These are phyloP conservation scores for Didymella segeticola DNA, from an alignment of 2,329 filamentous ascomycete species.

Conservation along the genomic window DNA sequence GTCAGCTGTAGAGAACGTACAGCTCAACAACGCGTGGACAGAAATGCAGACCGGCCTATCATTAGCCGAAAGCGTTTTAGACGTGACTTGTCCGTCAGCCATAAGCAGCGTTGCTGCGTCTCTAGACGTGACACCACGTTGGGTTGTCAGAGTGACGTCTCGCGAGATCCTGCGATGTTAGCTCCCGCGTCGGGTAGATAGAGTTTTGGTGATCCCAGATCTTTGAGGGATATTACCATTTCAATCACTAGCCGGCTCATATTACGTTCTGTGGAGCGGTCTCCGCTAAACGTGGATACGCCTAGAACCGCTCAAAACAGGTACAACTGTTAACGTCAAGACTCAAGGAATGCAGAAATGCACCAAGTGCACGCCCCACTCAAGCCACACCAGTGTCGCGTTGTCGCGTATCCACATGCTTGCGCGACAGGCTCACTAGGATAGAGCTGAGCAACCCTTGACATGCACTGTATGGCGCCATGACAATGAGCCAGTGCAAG, in stretches of 20 bases:
- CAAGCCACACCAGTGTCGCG: conserved; percentile 7
- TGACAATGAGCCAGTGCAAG: conserved; percentile 23
- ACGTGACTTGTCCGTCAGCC: conserved; percentile 5
- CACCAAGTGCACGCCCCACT: conserved; percentile 29
- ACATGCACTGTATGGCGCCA: conserved; percentile 22
- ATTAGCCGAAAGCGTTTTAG: not conserved
- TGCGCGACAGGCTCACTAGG: conserved; percentile 17
- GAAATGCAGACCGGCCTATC: not conserved
- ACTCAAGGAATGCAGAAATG: conserved; percentile 21
- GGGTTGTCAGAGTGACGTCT: conserved; percentile 27
- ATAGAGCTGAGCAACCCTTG: conserved; percentile 15
- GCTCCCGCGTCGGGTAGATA: conserved; percentile 44
- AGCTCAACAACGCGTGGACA: conserved; percentile 8
- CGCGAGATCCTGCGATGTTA: conserved; percentile 42
- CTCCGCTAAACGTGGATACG: conserved; percentile 16
- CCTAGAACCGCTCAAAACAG: conserved; percentile 38
- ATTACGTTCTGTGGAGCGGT: conserved; percentile 20
- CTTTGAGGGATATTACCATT: conserved; percentile 24
- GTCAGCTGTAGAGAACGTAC: conserved; percentile 3
- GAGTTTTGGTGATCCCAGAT: conserved; percentile 34
- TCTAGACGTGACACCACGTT: not conserved
- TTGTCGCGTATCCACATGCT: conserved; percentile 25
- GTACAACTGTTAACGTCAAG: conserved; percentile 35
- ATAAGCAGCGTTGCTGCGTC: conserved; percentile 2
- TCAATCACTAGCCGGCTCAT: conserved; percentile 19